Evolutionary conservation across 2,329 filamentous ascomycete species (phyloP).

Genomic region (Aspergillus nomiae): DNA sequence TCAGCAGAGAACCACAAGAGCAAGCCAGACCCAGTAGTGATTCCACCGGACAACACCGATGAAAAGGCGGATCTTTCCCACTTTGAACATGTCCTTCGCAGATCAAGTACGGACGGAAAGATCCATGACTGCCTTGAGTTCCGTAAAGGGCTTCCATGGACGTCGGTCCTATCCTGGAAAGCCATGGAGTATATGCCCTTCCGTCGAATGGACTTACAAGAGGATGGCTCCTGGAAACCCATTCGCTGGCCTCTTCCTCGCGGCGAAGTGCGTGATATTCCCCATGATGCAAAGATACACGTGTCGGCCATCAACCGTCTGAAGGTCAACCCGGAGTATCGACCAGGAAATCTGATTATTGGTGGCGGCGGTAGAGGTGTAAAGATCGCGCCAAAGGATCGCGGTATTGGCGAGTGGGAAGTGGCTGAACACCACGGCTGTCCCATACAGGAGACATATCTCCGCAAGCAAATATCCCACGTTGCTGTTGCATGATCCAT

Average conservation of each 20-base stretch:
- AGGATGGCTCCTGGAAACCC: conserved; percentile 74
- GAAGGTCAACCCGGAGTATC: conserved; percentile 63
- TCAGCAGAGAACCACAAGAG: neutral
- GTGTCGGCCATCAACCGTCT: conserved; percentile 74
- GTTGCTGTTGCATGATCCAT: neutral
- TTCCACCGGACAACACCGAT: neutral
- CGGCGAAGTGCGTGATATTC: conserved; percentile 79
- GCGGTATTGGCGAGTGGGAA: neutral
- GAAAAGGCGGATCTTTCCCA: neutral
- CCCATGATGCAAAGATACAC: conserved; percentile 69
- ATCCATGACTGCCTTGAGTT: conserved; percentile 73
- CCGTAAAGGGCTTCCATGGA: conserved; percentile 57
- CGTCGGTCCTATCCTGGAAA: conserved; percentile 69
- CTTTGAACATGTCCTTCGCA: neutral
- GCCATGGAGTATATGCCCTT: conserved; percentile 83
- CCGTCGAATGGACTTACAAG: conserved; percentile 73
- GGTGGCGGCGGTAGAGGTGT: conserved; percentile 75
- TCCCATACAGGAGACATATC: neutral
- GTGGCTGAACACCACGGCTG: neutral
- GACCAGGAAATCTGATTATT: conserved; percentile 77
- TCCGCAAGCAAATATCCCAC: neutral
- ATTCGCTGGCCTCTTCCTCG: conserved; percentile 79
- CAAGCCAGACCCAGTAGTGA: neutral
- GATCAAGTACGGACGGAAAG: conserved; percentile 54
- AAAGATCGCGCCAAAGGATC: neutral